Evolutionary conservation across 176 grass and related monocot species (phyloP).

Genomic region (Microstegium vimineum): DNA sequence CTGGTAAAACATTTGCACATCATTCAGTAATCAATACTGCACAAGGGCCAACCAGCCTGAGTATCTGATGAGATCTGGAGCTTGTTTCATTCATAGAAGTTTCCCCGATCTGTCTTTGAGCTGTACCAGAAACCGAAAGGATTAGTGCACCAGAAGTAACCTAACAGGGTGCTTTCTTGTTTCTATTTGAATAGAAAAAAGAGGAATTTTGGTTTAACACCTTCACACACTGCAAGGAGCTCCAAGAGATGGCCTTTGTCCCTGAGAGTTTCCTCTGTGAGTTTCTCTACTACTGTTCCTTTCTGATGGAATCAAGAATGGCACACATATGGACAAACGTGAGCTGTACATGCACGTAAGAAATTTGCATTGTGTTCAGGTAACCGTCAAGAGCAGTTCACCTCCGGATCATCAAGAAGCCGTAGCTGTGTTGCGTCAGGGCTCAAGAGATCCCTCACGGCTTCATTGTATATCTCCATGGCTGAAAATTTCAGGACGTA

Average conservation of each 20-base stretch:
- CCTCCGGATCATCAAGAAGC: conserved; percentile 94
- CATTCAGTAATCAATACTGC: neutral
- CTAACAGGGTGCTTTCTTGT: neutral
- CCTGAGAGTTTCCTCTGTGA: conserved; percentile 67
- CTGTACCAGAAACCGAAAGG: conserved; percentile 24
- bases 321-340: neutral
- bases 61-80: conserved; percentile 95
- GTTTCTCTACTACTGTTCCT: conserved; percentile 90
- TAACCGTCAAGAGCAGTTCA: conserved; percentile 8
- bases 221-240: conserved; percentile 79
- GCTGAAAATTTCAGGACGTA: conserved; percentile 83
- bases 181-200: neutral
- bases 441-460: conserved; percentile 76
- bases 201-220: conserved; percentile 9
- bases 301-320: conserved; percentile 44
- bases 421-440: conserved; percentile 52
- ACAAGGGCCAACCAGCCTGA: conserved; percentile 59
- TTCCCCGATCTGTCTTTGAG: conserved; percentile 87
- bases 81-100: conserved; percentile 79
- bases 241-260: conserved; percentile 79
- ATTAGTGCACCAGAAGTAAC: conserved; percentile 2
- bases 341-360: neutral
- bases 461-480: conserved; percentile 98
- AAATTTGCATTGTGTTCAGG: neutral
- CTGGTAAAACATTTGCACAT: neutral